Evolutionary conservation across 73 alveolate species (phyloP), one percentile per base, ranked within the genome.

Genomic region (Paramecium octaurelia): DNA sequence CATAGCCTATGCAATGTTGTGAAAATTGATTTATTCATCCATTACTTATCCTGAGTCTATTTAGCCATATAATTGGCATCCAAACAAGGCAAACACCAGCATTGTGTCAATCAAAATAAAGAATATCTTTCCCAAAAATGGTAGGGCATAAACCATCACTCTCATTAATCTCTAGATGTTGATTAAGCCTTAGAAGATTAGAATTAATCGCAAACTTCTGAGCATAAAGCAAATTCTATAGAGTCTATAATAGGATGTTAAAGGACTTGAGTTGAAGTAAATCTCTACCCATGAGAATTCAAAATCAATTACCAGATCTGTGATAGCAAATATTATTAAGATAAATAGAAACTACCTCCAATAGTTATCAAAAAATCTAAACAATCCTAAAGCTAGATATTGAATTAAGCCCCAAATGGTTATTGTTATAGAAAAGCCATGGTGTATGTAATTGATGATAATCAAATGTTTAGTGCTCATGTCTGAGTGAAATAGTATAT

Each of bases 21-120:
- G 46, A 48, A 80, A 80, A 44, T 80, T 80, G 12, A 80, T 48
- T 46, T 80, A 48, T 40, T 80, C 91, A 80, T 80, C 73, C 29
- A 80, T 43, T 3, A 80, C 57, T 80, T 80, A 59, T 80, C 91
- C 91, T 3, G 48, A 21, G 24, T 80, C 71, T 31, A 80, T 18
- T 23, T 80, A 12, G 7, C 91, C 91, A 80, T 44, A 80, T 80
- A 80, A 44, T 80, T 80, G 11, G 44, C 57, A 31, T 20, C 91
- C 91, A 20, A 80, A 44, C 7, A 80, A 80, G 8, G 91, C 91
- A 80, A 80, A 80, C 2, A 42, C 46, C 14, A 80, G 29, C 57
- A 42, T 80, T 10, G 75, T 44, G 24, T 23, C 73, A 3, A 46
- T 44, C 16, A 42, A 80, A 20, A 80, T 80, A 44, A 48, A 80